Evolutionary conservation across 2,329 filamentous ascomycete species (phyloP).

Genomic region (Tolypocladium endophyticum): DNA sequence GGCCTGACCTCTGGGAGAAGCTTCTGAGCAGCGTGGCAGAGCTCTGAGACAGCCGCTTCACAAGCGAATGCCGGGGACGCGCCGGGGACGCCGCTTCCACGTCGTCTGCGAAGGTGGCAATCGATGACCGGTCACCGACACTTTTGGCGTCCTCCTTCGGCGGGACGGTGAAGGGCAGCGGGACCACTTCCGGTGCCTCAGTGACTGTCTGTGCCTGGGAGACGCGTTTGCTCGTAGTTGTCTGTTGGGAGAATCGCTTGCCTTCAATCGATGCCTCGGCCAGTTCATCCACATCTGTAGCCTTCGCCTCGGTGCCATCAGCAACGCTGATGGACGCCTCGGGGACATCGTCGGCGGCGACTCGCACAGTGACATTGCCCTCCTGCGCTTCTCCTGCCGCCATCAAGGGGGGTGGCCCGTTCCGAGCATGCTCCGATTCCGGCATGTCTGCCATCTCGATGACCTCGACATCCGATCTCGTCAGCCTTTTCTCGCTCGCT

Average conservation of each 20-base stretch:
- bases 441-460: slow-evolving; percentile 47
- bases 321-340: slow-evolving; percentile 13
- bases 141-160: slow-evolving; percentile 26
- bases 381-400: slow-evolving; percentile 28
- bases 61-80: slow-evolving; percentile 25
- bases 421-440: slow-evolving; percentile 16
- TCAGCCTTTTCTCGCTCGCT: slow-evolving; percentile 33
- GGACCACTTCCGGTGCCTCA: slow-evolving; percentile 40
- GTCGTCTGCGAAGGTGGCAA: slow-evolving; percentile 60
- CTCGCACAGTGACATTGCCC: slow-evolving; percentile 41
- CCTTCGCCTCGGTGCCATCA: slow-evolving; percentile 21
- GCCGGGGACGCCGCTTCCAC: slow-evolving; percentile 25
- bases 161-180: slow-evolving; percentile 56
- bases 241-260: slow-evolving; percentile 11
- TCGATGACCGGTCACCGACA: slow-evolving; percentile 49
- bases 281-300: slow-evolving; percentile 16
- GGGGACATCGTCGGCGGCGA: slow-evolving; percentile 36
- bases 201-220: slow-evolving; percentile 16
- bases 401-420: slow-evolving; percentile 28
- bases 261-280: slow-evolving; percentile 2
- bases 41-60: slow-evolving; percentile 37
- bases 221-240: slow-evolving; percentile 5
- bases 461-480: slow-evolving; percentile 28
- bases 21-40: slow-evolving; percentile 34
- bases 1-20: slow-evolving; percentile 25